phyloP scores from a whole-genome alignment of 352 stramenopile genomes.

The Phytophthora pinifolia region DNA sequence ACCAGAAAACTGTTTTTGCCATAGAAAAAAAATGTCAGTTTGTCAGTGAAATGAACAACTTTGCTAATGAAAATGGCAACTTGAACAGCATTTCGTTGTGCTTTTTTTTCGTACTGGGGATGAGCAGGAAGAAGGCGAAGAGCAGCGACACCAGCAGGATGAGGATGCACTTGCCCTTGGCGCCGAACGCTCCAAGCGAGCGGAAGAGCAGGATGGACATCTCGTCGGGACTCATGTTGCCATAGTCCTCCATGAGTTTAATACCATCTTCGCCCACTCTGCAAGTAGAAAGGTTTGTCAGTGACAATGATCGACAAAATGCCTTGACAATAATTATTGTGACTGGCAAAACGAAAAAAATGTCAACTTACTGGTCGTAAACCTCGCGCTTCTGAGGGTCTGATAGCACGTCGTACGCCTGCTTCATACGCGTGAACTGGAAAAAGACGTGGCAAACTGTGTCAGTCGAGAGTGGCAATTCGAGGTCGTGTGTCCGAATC shows the following conservation, averaged over 20 bases:
- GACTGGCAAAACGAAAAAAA: constrained; percentile 1
- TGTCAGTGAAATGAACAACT: not conserved
- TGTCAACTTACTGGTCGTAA: constrained; percentile 63
- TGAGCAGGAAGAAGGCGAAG: constrained; percentile 86
- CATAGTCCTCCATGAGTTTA: constrained; percentile 88
- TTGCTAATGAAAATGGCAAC: not conserved
- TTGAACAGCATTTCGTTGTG: not conserved
- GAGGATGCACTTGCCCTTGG: constrained; percentile 65
- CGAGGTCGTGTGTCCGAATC: not conserved
- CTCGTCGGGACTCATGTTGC: constrained; percentile 78
- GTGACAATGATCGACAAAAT: constrained; percentile 1
- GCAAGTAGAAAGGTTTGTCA: constrained; percentile 1
- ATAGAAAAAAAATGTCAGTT: constrained; percentile 16
- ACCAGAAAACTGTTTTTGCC: constrained; percentile 69
- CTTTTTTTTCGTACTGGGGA: constrained; percentile 58
- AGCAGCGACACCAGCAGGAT: constrained; percentile 73
- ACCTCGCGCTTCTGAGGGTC: constrained; percentile 86
- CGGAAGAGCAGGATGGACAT: constrained; percentile 70
- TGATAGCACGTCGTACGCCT: constrained; percentile 92
- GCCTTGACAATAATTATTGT: too few relatives aligned
- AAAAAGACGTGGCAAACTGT: not conserved
- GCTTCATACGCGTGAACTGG: constrained; percentile 91
- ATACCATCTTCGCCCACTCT: constrained; percentile 88
- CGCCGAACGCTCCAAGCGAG: constrained; percentile 71
- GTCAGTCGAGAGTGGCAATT: too few relatives aligned